Percentiles rank a stretch among this genome's conserved stretches.
These are phyloP conservation scores for Vachellia pachyceras DNA, from an alignment of 306 rosid species.

Conservation along the genomic window DNA sequence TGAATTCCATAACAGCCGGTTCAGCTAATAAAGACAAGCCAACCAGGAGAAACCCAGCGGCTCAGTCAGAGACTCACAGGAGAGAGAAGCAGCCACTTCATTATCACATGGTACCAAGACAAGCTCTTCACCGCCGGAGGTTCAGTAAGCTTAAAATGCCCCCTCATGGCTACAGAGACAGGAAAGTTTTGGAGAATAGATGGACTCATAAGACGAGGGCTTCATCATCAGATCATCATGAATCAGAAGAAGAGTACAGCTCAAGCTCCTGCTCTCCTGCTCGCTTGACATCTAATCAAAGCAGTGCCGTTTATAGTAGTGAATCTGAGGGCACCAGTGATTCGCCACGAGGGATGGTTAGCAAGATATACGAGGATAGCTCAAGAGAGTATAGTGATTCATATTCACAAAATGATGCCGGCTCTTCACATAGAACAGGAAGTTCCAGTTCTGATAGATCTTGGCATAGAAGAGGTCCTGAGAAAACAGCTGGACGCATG, in stretches of 20 bases:
- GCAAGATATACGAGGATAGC: conserved; percentile 37
- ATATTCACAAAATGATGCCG: conserved; percentile 17
- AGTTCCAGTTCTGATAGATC: conserved; percentile 41
- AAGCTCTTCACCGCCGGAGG: conserved; percentile 49
- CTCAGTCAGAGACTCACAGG: conserved; percentile 25
- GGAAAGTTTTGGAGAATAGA: conserved; percentile 15
- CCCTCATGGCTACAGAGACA: conserved; percentile 37
- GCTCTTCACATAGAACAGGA: conserved; percentile 38
- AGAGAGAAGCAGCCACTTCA: conserved; percentile 28
- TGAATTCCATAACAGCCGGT: conserved; percentile 14
- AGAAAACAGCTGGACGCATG: conserved; percentile 49
- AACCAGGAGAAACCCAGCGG: conserved; percentile 30
- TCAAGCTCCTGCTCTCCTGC: conserved; percentile 43
- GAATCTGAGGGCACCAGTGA: conserved; percentile 34
- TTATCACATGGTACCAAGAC: conserved; percentile 49
- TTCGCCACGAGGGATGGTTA: conserved; percentile 6
- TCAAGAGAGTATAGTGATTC: conserved; percentile 42
- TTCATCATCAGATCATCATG: conserved; percentile 15
- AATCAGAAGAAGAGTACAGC: conserved; percentile 40
- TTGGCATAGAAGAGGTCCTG: conserved; percentile 15
- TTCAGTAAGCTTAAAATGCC: conserved; percentile 37
- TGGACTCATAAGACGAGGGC: conserved; percentile 28
- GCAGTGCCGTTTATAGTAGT: conserved; percentile 21
- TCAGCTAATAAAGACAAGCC: conserved; percentile 24
- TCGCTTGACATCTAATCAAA: conserved; percentile 45